These are phyloP conservation scores for Pistacia integerrima DNA, from an alignment of 345 rosid species.

Conservation along the genomic window DNA sequence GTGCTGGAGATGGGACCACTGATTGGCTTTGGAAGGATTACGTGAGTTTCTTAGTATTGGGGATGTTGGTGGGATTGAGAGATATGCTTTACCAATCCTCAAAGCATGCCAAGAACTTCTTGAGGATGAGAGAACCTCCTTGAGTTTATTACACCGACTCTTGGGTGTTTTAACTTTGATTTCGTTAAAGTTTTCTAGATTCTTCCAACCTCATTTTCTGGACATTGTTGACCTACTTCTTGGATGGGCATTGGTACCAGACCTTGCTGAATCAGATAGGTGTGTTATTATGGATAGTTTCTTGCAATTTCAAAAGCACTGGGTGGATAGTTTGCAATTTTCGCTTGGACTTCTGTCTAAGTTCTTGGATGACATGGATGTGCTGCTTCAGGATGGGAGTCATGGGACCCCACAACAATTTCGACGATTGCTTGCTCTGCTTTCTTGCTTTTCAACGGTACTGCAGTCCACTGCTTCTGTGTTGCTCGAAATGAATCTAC, in stretches of 20 bases:
- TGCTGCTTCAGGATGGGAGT: slow-evolving; percentile 72
- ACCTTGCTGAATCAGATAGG: slow-evolving; percentile 74
- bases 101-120: slow-evolving; percentile 83
- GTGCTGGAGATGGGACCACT: slow-evolving; percentile 69
- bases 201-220: slow-evolving; percentile 90
- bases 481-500: slow-evolving; percentile 79
- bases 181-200: slow-evolving; percentile 65
- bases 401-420: slow-evolving; percentile 74
- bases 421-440: slow-evolving; percentile 80
- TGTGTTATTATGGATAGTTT: slow-evolving; percentile 77
- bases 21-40: slow-evolving; percentile 69
- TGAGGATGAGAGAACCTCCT: slow-evolving; percentile 93
- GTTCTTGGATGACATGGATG: slow-evolving; percentile 89
- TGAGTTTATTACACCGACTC: slow-evolving; percentile 63
- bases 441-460: slow-evolving; percentile 86
- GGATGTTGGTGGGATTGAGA: slow-evolving; percentile 71
- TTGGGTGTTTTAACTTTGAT: slow-evolving; percentile 68
- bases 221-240: slow-evolving; percentile 90
- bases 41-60: slow-evolving; percentile 80
- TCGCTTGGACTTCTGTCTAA: slow-evolving; percentile 74
- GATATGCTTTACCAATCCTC: slow-evolving; percentile 76
- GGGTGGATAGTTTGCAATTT: slow-evolving; percentile 84
- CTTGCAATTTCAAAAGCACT: slow-evolving; percentile 92
- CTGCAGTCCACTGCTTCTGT: slow-evolving; percentile 92
- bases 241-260: slow-evolving; percentile 93